phyloP scores from a whole-genome alignment of 2,329 filamentous ascomycete genomes.

The Claviceps capensis region DNA sequence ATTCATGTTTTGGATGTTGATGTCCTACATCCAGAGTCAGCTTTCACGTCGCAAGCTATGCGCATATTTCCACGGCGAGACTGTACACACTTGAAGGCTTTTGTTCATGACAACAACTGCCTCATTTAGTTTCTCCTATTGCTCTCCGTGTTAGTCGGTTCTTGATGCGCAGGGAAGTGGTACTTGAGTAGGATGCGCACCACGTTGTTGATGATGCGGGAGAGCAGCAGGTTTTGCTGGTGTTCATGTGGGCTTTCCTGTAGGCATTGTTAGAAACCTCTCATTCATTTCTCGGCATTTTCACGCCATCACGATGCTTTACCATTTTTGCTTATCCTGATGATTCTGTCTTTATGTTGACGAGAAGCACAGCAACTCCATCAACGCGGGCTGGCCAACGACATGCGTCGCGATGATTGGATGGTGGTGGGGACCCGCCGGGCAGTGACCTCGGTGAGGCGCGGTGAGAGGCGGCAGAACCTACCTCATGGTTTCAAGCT shows the following conservation, averaged over 20 bases:
- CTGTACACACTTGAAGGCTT: constrained; percentile 56
- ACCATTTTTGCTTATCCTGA: not conserved
- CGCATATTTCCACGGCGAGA: not conserved
- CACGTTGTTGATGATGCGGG: constrained; percentile 93
- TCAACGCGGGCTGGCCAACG: not conserved
- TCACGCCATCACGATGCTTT: not conserved
- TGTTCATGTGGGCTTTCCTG: constrained; percentile 95
- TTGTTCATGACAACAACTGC: constrained; percentile 87
- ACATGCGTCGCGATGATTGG: not conserved
- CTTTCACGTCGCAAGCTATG: not conserved
- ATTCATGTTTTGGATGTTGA: constrained; percentile 98
- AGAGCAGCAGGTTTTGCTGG: constrained; percentile 85
- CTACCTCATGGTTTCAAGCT: not conserved
- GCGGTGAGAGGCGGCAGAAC: constrained; percentile 24
- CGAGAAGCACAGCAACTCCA: not conserved
- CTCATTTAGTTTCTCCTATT: constrained; percentile 92
- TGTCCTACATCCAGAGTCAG: constrained; percentile 47
- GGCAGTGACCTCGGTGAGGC: constrained; percentile 5
- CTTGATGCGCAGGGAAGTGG: not conserved
- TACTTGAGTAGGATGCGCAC: constrained; percentile 39
- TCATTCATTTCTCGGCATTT: not conserved
- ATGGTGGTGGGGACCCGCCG: not conserved
- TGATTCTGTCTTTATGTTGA: not conserved
- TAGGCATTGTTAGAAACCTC: not conserved
- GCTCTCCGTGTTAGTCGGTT: not conserved